Evolutionary conservation across 495 filamentous ascomycete genomes (phyloP), one percentile per base, ranked within the genome.

Genomic region (Immersiella caudata): DNA sequence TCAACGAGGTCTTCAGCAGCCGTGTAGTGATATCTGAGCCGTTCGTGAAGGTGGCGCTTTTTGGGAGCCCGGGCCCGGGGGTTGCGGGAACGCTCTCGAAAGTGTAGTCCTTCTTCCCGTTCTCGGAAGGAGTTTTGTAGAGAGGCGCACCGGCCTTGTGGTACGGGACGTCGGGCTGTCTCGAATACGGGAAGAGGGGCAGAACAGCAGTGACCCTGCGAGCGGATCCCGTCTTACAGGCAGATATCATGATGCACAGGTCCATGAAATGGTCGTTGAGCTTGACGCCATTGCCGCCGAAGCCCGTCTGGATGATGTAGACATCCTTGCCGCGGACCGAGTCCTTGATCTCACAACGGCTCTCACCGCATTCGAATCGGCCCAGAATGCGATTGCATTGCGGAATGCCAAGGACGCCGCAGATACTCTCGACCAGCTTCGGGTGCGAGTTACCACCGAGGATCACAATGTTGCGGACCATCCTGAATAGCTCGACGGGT

Each of bases 251-350:
- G 80, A 99, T 97, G 75, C 97, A 90, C 40, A 99, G 87, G 70
- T 99, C 95, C 82, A 99, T 89, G 56, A 99, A 84, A 78, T 97
- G 89, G 76, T 99, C 95, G 74, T 99, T 99, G 79, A 98, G 92
- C 68, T 90, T 93, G 57, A 92, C 91, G 65, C 89, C 87, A 54
- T 68, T 69, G 64, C 65, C 67, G 54, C 62, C 64, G 46, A 80
- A 80, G 61, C 93, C 93, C 35, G 90, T 92, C 78, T 98, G 93
- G 70, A 98, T 91, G 77, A 97, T 96, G 79, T 96, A 97, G 74
- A 99, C 94, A 84, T 98, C 95, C 78, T 99, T 99, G 65, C 90
- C 96, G 71, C 95, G 91, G 50, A 99, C 94, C 24, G 92, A 96
- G 80, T 98, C 95, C 73, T 91, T 83, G 71, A 99, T 95, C 79